Evolutionary conservation across 129 eudicot species (phyloP), one percentile per base, ranked within the genome.

Genomic region (Silybum marianum): DNA sequence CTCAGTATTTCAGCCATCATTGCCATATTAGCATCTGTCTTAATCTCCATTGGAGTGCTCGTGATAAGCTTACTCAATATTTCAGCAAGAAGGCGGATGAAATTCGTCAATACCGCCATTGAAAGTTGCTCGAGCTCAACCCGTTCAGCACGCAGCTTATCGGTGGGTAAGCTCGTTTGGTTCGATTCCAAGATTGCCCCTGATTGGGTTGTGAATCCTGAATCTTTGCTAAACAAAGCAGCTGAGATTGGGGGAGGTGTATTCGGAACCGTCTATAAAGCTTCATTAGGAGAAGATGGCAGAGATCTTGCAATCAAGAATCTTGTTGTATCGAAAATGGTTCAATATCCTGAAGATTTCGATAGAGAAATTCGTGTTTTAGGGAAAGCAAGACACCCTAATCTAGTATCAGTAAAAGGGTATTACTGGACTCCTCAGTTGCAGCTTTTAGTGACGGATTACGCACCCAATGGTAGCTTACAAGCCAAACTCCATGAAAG

Each of bases 361-460:
- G 97, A 96, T 39, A 84, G 93, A 16, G 99, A 96, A 80, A 92
- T 88, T 28, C 79, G 97, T 16, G 79, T 87, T 36, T 81, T 96
- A 23, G 98, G 86, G 21, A 93, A 90, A 87, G 99, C 96, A 13
- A 89, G 92, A 74, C 97, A 96, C 73, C 92, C 88, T n/a, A 96
- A 93, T 86, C 80, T 96, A 51, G 81, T 84, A 54, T 74, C 93
- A 13, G 84, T 96, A 6, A 90, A 87, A 91, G 99, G 99, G 69
- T 93, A 91, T 69, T 96, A 91, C 78, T 96, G 99, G 99, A 96
- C 97, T 48, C 99, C 99, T 68, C 88, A 93, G 32, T 22, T 90
- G 60, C 94, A 96, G 88, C 93, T 96, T 68, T 71, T 96, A 16
- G 91, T 96, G 10, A 88, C 99, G 9, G 97, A 93, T 13, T 93